Conservation (phyloP, 139 green algal species). For the Chloropicon primus region DNA sequence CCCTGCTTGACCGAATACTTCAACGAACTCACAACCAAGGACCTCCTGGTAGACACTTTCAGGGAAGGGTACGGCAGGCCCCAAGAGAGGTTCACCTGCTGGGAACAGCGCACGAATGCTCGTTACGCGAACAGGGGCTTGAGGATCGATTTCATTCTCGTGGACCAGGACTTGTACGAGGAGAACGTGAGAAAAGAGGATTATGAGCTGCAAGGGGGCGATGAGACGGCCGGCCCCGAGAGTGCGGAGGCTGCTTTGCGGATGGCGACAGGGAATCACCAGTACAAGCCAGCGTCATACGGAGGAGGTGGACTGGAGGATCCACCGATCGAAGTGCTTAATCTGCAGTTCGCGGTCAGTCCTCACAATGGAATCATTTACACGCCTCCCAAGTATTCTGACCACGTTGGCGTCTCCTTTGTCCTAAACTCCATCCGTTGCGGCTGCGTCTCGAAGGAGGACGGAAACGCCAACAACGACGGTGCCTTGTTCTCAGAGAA, state of each 20-base stretch:
- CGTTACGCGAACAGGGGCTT: slow-evolving; percentile 11
- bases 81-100: slow-evolving; percentile 6
- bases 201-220: not conserved
- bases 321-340: not conserved
- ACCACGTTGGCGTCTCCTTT: slow-evolving; percentile 11
- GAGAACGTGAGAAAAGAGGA: not conserved
- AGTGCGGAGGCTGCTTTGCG: not conserved
- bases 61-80: not conserved
- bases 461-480: too few relatives aligned
- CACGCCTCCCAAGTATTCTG: slow-evolving; percentile 5
- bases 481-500: too few relatives aligned
- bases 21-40: not conserved
- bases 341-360: slow-evolving; percentile 3
- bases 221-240: not conserved
- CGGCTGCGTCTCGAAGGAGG: too few relatives aligned
- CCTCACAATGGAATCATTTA: slow-evolving; percentile 12
- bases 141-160: slow-evolving; percentile 9
- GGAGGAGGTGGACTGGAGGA: slow-evolving; percentile 1
- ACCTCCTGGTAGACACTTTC: slow-evolving; percentile 13
- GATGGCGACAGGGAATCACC: not conserved
- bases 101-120: slow-evolving; percentile 6
- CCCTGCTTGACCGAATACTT: slow-evolving; percentile 1
- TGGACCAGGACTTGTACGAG: not conserved
- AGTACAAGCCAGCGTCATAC: slow-evolving; percentile 3
- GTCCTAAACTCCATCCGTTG: too few relatives aligned